Evolutionary conservation across 148 eudicot species (phyloP), one percentile per base, ranked within the genome.

Genomic region (Rhododendron henanense): DNA sequence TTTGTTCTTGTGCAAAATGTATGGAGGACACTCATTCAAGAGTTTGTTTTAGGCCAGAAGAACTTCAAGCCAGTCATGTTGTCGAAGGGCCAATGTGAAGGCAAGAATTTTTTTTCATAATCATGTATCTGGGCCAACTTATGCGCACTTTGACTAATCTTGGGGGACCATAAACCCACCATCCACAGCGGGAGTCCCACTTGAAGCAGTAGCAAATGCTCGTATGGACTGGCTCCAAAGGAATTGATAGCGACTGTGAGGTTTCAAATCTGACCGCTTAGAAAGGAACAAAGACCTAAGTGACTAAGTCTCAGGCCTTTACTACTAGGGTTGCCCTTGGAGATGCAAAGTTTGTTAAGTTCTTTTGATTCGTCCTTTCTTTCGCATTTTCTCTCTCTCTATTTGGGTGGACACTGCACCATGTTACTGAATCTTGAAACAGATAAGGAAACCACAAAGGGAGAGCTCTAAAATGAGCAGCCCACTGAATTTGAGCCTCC

Each of bases 391-490:
- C 39, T 28, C 18, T 41, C 37, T 41, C 45, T 13, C 37, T 65
- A 67, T 25, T 67, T 67, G 74, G 74, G 74, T 71, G 76, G 39
- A 71, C 76, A 14, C 39, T 71, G 76, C 76, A 33, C 39, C 76
- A 14, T 14, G 37, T 31, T 14, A 31, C 41, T 71, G 39, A 14
- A 35, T 28, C 47, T 82, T 57, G 28, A 78, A 35, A 85, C 81
- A 86, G 90, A 82, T 90, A 88, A 91, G 87, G 44, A 71, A 79
- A 84, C 71, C 81, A 31, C 41, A 23, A 31, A 75, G 15, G 6
- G 50, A 83, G 51, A 55, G 63, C 83, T 83, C 53, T 23, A 87
- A 81, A 83, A 94, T 93, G 95, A 93, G 92, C 90, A 83, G 79
- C 89, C 85, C 91, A 59, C 4, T 67, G 15, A 25, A 67, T 25